Evolutionary conservation across 495 filamentous ascomycete species (phyloP).

Genomic region (Hypoxylon cercidicola): DNA sequence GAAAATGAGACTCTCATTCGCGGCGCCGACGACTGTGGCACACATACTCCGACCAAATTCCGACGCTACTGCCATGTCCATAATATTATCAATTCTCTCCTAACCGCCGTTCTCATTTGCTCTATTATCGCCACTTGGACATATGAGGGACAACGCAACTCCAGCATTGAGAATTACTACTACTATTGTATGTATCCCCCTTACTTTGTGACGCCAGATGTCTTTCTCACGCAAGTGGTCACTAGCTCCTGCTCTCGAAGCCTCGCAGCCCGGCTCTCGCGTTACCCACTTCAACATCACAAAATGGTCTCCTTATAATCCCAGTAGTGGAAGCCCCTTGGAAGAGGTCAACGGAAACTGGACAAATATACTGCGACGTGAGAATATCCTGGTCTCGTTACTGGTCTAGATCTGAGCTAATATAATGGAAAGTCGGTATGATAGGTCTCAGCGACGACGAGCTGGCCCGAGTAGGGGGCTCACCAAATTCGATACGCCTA

Average conservation of each 20-base stretch:
- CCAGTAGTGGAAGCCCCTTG: neutral
- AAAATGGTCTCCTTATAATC: conserved; percentile 13
- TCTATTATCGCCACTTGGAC: conserved; percentile 3
- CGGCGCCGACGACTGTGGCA: neutral
- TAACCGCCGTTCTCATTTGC: conserved; percentile 7
- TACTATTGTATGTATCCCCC: conserved; percentile 19
- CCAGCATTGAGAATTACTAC: neutral
- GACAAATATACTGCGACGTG: conserved; percentile 3
- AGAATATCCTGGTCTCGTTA: neutral
- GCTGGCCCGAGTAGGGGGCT: neutral
- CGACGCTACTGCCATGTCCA: neutral
- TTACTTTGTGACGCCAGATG: neutral
- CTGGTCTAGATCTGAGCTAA: neutral
- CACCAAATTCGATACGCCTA: conserved; percentile 7
- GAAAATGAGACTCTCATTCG: neutral
- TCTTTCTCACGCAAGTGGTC: neutral
- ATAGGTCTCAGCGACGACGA: conserved; percentile 11
- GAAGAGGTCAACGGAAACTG: conserved; percentile 11
- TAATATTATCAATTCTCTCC: neutral
- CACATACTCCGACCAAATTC: neutral
- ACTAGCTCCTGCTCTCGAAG: conserved; percentile 14
- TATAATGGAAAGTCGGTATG: conserved; percentile 5
- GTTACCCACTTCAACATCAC: conserved; percentile 7
- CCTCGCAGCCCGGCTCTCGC: conserved; percentile 9
- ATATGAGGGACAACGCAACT: neutral